Evolutionary conservation across 768 basidiomycete species (phyloP).

Genomic region (Candolleomyces eurysporus): DNA sequence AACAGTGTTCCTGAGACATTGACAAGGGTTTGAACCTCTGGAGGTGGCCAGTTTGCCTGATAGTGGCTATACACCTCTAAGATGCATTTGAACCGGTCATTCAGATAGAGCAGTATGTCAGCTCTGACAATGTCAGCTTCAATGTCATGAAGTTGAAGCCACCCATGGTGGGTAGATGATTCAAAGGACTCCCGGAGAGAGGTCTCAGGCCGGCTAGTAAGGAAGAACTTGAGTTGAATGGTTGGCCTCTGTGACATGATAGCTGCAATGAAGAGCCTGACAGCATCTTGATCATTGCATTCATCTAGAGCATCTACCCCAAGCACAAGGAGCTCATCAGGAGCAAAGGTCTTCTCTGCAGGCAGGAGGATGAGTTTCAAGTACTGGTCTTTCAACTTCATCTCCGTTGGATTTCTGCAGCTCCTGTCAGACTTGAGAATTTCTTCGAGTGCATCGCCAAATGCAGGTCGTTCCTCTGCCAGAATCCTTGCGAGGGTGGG

Average conservation of each 20-base stretch:
- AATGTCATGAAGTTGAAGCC: constrained; percentile 8
- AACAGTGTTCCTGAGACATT: background rate
- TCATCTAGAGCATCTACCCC: constrained; percentile 23
- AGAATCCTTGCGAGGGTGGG: background rate
- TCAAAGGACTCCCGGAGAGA: constrained; percentile 8
- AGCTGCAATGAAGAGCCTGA: constrained; percentile 13
- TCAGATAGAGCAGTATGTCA: constrained; percentile 6
- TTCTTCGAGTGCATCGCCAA: background rate
- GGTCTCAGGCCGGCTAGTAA: constrained; percentile 19
- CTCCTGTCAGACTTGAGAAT: background rate
- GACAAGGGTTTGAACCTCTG: background rate
- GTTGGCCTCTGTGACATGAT: constrained; percentile 6
- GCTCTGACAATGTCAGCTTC: constrained; percentile 1
- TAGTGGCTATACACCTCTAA: background rate
- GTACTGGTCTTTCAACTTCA: constrained; percentile 3
- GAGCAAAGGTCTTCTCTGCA: background rate
- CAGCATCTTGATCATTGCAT: constrained; percentile 11
- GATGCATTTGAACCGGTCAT: background rate
- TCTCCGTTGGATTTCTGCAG: background rate
- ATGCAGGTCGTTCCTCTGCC: background rate
- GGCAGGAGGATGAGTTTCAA: background rate
- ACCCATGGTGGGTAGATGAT: constrained; percentile 1
- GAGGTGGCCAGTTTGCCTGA: background rate
- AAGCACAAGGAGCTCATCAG: constrained; percentile 6
- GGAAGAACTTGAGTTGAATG: constrained; percentile 17